These are phyloP conservation scores for Caryopteris hybrid DNA, from an alignment of 305 asterid genomes.

Conservation along the genomic window DNA sequence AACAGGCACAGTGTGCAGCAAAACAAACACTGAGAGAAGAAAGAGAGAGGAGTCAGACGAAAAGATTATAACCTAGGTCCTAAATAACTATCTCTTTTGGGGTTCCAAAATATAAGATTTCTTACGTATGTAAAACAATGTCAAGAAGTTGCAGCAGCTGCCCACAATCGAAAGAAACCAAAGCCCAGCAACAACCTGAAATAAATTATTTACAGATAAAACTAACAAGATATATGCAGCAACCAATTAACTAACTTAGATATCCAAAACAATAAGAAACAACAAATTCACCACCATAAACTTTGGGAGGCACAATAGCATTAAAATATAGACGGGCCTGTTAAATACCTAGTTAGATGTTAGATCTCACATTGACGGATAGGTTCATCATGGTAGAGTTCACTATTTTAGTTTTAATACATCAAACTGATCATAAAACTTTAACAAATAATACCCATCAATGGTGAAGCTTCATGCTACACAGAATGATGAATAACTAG, in stretches of 20 bases:
- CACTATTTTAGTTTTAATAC: not conserved
- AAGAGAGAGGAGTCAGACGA: not conserved
- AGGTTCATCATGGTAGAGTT: not conserved
- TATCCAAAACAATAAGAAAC: not conserved
- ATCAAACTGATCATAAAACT: not conserved
- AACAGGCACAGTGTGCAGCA: conserved; percentile 76
- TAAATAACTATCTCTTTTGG: not conserved
- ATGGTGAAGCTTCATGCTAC: not conserved
- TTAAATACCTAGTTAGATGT: not conserved
- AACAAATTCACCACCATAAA: not conserved
- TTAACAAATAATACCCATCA: not conserved
- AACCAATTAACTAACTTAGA: too few relatives aligned
- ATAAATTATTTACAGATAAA: not conserved
- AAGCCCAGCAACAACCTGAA: conserved; percentile 67
- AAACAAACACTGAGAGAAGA: conserved; percentile 48
- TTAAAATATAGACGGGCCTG: not conserved
- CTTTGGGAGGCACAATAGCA: not conserved
- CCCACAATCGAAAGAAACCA: conserved; percentile 84
- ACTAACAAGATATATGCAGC: too few relatives aligned
- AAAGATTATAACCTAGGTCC: too few relatives aligned
- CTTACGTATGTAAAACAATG: conserved; percentile 74
- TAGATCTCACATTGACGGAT: not conserved
- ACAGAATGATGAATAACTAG: not conserved
- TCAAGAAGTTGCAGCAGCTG: conserved; percentile 82
- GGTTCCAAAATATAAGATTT: not conserved